Evolutionary conservation across 371 early-diverging fungal species (phyloP), one percentile per base, ranked within the genome.

Genomic region (Mucor racemosus): DNA sequence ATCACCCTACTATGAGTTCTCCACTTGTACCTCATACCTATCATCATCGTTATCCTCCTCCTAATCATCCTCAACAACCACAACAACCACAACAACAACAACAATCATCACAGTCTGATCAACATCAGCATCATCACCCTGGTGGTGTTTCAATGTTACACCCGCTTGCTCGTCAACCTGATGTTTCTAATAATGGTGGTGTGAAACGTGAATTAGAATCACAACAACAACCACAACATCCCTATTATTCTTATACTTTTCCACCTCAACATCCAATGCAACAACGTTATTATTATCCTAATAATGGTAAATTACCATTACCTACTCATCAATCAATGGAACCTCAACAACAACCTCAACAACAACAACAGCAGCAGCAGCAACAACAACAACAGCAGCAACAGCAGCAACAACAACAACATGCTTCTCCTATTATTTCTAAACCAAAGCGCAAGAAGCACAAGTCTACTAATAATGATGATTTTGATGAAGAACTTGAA

Each of bases 391-490:
- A 1, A 1, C 68, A 68, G 7, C 67, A 66, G 26, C 56, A 39
- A 13, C 67, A 60, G 5, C 54, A 60, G 15, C 55, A 40, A 42
- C 53, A 36, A 19, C 26, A 38, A 4, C 65, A 66, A 6, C 71
- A 66, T 38, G 62, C 53, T 50, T 44, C 64, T n/a, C 67, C 61
- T 21, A 50, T 64, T 10, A 38, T 62, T 11, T 55, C 58, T 4
- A 66, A 67, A 53, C 73, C 68, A 10, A 75, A 70, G 48, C 68
- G 75, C 36, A 77, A 72, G 62, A 76, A 72, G 33, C 67, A 67
- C 58, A 72, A 72, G 9, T 34, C 64, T 21, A 62, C 39, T 6
- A 66, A 39, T 8, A 58, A 57, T 15, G 69, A 72, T 15, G 64
- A 69, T 0, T 66, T 42, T 60, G 71, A 66, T 9, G 81, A 80